These are phyloP conservation scores for Trypethelium eluteriae DNA, from an alignment of 495 filamentous ascomycete species.

Conservation along the genomic window DNA sequence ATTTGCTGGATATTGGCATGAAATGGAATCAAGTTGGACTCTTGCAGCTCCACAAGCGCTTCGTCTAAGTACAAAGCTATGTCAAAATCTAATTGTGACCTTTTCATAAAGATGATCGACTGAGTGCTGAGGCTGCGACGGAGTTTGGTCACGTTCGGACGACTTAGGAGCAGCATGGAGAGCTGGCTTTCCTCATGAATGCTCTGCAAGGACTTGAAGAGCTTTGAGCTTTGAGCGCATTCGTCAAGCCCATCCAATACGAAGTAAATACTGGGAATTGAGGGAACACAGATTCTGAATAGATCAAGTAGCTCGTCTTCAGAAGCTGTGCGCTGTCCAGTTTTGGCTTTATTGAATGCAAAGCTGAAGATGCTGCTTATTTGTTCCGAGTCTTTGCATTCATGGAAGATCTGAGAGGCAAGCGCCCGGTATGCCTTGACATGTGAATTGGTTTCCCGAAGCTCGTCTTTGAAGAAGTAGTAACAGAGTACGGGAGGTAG, in stretches of 20 bases:
- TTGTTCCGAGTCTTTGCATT: neutral
- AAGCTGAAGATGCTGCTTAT: neutral
- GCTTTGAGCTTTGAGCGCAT: neutral
- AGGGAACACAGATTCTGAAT: neutral
- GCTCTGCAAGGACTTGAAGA: neutral
- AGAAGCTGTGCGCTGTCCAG: neutral
- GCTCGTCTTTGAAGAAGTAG: neutral
- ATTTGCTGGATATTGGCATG: neutral
- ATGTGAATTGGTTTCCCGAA: neutral
- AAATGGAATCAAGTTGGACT: neutral
- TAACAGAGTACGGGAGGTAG: neutral
- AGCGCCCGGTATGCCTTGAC: neutral
- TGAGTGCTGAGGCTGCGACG: neutral
- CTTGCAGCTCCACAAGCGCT: neutral
- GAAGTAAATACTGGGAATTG: neutral
- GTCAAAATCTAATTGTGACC: neutral
- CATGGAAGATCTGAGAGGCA: neutral
- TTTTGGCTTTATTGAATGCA: neutral
- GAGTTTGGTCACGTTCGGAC: neutral
- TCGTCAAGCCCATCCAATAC: neutral
- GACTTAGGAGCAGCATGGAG: neutral
- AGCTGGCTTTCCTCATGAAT: neutral
- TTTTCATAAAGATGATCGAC: neutral
- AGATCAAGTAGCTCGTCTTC: neutral
- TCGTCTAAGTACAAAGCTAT: neutral